Base-by-base conservation (phyloP, 352 stramenopile genomes). In the Phytophthora sp. region DNA sequence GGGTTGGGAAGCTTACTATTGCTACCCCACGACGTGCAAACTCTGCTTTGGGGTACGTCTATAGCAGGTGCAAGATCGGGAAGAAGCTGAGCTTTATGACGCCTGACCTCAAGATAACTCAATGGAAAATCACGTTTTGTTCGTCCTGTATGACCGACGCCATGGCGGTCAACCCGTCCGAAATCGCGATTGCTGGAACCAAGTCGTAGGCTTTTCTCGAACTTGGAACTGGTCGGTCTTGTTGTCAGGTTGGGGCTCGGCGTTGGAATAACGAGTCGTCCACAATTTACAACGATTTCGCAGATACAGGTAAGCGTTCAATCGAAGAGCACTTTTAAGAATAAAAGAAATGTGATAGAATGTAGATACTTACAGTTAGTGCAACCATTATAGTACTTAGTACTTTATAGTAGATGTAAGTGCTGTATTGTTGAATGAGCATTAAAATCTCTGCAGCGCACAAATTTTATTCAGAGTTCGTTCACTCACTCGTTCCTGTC, bases 31-130 rank as follows among this genome's bases (percentile, higher is more conserved):
- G 26, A 73, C 53, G 3, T 82, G 74, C 50, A 69, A 74, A 30
- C 53, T 82, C 16, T 82, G 74, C 15, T 67, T 71, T n/a, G n/a
- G 56, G 63, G 15, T 55, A 54, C 16, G 30, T 82, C 4, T 82
- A 72, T 27, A 66, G 27, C 3, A 61, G 69, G 9, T 82, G 74
- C 59, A 71, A 66, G 7, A 21, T 80, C 15, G 51, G 51, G 24
- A 76, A 73, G 35, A 78, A 75, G 66, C 38, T 83, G 46, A 69
- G 49, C 38, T 83, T 79, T 46, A 66, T 78, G 53, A 61, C 65
- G 1, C 53, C 67, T 15, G 69, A 80, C 36, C 45, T 69, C 8
- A 60, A 65, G 18, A 70, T 80, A 26, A 69, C 69, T 45, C 58
- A 68, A 52, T 52, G 69, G n/a, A 76, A 76, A 64, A 56, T 80